Base-by-base conservation (phyloP, 768 basidiomycete genomes). In the Russula olivacea region DNA sequence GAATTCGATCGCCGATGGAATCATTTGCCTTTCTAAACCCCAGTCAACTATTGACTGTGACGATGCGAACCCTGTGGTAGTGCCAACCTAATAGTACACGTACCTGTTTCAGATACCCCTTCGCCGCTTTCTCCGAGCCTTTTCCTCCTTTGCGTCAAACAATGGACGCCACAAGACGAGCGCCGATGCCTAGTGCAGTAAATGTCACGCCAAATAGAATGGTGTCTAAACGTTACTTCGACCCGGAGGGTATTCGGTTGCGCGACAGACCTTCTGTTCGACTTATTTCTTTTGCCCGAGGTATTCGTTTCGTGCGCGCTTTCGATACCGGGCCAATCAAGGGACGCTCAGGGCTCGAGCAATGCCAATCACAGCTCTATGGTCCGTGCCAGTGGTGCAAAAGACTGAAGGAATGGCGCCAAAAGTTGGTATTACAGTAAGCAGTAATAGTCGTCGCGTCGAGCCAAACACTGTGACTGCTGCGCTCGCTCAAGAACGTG, bases 171-270 rank as follows among this genome's bases (percentile, higher is more conserved):
- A 56, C 55, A 23, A 57, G 38, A 49, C 30, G 49, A 55, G 53
- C 36, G 40, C 62, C 25, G 58, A 59, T 53, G 51, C 57, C 45
- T 23, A 54, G 36, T 19, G 25, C 52, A 61, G 52, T 50, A 25
- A 64, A 28, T 30, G 58, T 55, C 63, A 60, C 25, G 58, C 51
- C 58, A 60, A 50, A 34, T 28, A 23, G 32, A 32, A 50, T 49
- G 30, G 54, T 10, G 32, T 38, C 62, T 38, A 51, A 59, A 55
- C 49, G 60, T 55, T 41, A 23, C 52, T 48, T 64, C 12, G 58
- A 60, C 12, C 63, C 63, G 58, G 51, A n/a, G 14, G 53, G 32
- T 60, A 60, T 55, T 64, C 63, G 63, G 63, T 40, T 64, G 58
- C 63, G 41, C 48, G 12, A 32, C 50, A 38, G 52, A 15, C 54